A percentile compares a stretch with the other conserved stretches of the same genome.
Evolutionary conservation across 2,329 filamentous ascomycete species (phyloP).

Genomic region (Macrophomina phaseolina): DNA sequence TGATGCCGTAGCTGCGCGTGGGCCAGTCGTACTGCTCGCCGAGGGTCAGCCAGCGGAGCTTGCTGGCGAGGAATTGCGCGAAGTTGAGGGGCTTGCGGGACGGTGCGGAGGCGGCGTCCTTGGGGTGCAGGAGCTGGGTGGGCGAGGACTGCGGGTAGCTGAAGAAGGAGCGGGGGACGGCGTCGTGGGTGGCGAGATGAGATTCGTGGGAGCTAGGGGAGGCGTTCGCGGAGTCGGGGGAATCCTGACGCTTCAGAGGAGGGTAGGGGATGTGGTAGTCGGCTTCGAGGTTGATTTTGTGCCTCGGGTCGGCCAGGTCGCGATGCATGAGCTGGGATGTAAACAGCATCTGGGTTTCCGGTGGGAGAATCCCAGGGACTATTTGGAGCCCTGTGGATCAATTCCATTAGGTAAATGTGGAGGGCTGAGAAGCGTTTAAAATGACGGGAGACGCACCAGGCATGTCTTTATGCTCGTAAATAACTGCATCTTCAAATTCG

Average conservation of each 20-base stretch:
- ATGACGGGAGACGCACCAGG: slow-evolving; percentile 62
- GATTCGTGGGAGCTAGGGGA: neutral
- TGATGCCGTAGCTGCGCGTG: slow-evolving; percentile 75
- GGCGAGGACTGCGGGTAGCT: slow-evolving; percentile 34
- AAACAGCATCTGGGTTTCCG: slow-evolving; percentile 69
- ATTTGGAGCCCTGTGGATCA: slow-evolving; percentile 72
- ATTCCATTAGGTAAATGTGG: neutral
- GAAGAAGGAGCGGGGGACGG: slow-evolving; percentile 54
- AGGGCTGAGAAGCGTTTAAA: neutral
- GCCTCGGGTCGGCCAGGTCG: slow-evolving; percentile 74
- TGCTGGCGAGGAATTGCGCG: slow-evolving; percentile 72
- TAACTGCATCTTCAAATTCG: slow-evolving; percentile 28
- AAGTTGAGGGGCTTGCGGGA: slow-evolving; percentile 72
- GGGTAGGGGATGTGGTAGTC: slow-evolving; percentile 76
- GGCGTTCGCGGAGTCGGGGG: neutral
- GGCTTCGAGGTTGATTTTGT: slow-evolving; percentile 87
- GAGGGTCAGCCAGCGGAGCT: slow-evolving; percentile 90
- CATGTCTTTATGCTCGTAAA: slow-evolving; percentile 69
- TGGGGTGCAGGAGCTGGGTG: slow-evolving; percentile 55
- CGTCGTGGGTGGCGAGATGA: too few relatives aligned
- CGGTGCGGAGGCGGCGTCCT: slow-evolving; percentile 69
- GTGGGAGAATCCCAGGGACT: slow-evolving; percentile 75
- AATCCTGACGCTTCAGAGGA: slow-evolving; percentile 27
- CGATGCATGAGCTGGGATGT: slow-evolving; percentile 77
- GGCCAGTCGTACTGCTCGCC: slow-evolving; percentile 98